Percentiles rank a stretch among this genome's conserved stretches.
Conservation (phyloP, 73 alveolate genomes). For the Uronychia binucleata region DNA sequence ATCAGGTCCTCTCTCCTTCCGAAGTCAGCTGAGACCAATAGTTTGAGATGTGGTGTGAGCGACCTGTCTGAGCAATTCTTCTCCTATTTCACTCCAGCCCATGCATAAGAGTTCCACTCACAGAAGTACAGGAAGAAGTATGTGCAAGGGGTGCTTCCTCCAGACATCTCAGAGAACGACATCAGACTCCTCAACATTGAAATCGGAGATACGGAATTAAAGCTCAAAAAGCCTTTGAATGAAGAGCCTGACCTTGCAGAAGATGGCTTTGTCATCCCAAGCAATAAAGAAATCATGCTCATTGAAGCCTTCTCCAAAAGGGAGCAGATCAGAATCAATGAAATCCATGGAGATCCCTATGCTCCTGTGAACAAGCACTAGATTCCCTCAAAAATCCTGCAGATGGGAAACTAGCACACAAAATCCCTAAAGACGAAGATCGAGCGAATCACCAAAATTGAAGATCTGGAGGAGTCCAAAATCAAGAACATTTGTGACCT, state of each 20-base stretch:
- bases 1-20: conserved; percentile 14
- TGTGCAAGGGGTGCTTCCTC: too few relatives aligned
- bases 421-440: not conserved
- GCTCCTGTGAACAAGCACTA: not conserved
- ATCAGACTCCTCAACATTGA: too few relatives aligned
- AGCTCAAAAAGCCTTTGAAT: too few relatives aligned
- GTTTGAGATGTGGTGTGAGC: too few relatives aligned
- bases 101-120: too few relatives aligned
- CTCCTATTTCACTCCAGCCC: too few relatives aligned
- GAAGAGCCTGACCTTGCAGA: too few relatives aligned
- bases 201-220: too few relatives aligned
- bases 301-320: conserved; percentile 3
- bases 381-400: not conserved
- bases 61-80: too few relatives aligned
- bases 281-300: conserved; percentile 50
- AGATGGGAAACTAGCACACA: not conserved
- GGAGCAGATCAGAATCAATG: not conserved
- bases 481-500: not conserved
- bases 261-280: conserved; percentile 30
- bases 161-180: not conserved
- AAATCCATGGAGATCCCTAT: not conserved
- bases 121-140: too few relatives aligned
- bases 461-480: not conserved
- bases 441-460: not conserved
- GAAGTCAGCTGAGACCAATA: too few relatives aligned